Conservation (phyloP, 2,329 filamentous ascomycete genomes). For the Paramyrothecium roridum region DNA sequence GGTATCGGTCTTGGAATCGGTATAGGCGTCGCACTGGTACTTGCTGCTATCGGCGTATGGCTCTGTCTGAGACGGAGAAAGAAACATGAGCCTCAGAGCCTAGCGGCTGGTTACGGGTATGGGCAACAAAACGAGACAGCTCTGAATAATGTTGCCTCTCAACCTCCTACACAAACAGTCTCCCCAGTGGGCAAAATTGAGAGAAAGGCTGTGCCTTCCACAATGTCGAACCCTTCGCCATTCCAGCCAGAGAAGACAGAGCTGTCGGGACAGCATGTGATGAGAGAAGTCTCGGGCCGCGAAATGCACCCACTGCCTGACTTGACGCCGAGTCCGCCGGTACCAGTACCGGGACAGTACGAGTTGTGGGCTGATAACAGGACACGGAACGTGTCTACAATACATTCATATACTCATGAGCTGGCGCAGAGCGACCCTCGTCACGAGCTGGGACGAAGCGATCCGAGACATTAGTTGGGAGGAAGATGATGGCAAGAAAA, state of each 20-base stretch:
- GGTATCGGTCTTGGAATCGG: background rate
- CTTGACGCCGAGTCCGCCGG: background rate
- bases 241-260: background rate
- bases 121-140: background rate
- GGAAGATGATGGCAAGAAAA: background rate
- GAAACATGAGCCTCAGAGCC: background rate
- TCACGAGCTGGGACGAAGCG: background rate
- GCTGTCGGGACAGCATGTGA: background rate
- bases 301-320: background rate
- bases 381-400: background rate
- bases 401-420: background rate
- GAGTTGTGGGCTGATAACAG: background rate
- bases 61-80: background rate
- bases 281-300: background rate
- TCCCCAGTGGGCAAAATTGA: background rate
- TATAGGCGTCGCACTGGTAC: background rate
- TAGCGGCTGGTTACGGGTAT: background rate
- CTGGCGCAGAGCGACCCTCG: background rate
- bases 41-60: background rate
- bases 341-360: background rate
- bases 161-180: background rate
- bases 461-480: background rate
- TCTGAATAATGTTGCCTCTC: background rate
- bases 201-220: background rate
- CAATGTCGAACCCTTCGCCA: background rate